phyloP scores from a whole-genome alignment of 495 filamentous ascomycete genomes.

The Podospora comata region DNA sequence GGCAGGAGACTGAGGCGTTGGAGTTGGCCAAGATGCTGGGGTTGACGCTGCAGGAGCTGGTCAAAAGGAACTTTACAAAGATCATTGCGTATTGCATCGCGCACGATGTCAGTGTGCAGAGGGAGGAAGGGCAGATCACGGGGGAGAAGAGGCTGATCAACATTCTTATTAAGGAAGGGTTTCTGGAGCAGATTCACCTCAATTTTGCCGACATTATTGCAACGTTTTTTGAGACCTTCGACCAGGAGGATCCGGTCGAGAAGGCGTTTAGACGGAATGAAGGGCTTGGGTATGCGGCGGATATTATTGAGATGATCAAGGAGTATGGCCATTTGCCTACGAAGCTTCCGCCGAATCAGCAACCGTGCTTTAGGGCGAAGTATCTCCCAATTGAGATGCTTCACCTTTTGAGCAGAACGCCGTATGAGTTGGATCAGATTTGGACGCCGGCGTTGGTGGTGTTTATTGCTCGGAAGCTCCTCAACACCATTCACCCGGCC shows the following conservation, averaged over 20 bases:
- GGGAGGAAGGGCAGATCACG: conserved; percentile 52
- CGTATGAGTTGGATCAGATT: conserved; percentile 59
- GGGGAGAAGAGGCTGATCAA: conserved; percentile 68
- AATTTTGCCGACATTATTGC: conserved; percentile 76
- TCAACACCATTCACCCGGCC: conserved; percentile 81
- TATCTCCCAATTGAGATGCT: conserved; percentile 70
- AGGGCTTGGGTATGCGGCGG: conserved; percentile 54
- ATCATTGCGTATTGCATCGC: conserved; percentile 80
- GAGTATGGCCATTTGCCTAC: conserved; percentile 57
- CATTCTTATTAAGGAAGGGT: conserved; percentile 63
- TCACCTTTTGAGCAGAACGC: conserved; percentile 68
- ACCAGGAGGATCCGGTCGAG: conserved; percentile 62
- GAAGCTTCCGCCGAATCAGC: conserved; percentile 67
- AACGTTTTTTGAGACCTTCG: conserved; percentile 73
- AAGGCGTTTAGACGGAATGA: conserved; percentile 65
- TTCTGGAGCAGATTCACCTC: conserved; percentile 55
- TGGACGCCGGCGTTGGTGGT: conserved; percentile 76
- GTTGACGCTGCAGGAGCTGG: conserved; percentile 51
- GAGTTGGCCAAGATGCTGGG: conserved; percentile 58
- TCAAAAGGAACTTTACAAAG: conserved; percentile 71
- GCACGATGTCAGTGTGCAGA: conserved; percentile 65
- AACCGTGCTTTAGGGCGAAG: conserved; percentile 79
- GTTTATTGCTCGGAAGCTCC: conserved; percentile 70
- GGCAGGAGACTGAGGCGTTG: conserved; percentile 58
- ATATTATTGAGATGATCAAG: conserved; percentile 65